These are phyloP conservation scores for Primulina huaijiensis DNA, from an alignment of 257 asterid genomes.

Conservation along the genomic window DNA sequence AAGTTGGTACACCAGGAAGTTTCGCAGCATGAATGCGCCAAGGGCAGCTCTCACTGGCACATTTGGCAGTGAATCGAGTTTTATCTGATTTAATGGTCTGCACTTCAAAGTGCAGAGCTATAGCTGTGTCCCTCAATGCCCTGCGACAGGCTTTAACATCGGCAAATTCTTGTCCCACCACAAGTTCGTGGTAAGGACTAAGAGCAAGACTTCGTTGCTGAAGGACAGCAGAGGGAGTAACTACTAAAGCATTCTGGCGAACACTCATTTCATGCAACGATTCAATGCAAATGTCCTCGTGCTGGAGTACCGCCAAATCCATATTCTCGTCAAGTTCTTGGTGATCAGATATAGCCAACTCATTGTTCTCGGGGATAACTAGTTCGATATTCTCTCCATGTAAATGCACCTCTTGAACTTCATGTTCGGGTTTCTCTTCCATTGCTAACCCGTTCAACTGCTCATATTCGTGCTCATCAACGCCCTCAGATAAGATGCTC, in stretches of 20 bases:
- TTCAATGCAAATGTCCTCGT: constrained; percentile 55
- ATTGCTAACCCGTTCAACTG: constrained; percentile 44
- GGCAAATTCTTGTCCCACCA: constrained; percentile 91
- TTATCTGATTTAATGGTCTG: constrained; percentile 90
- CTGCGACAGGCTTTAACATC: constrained; percentile 91
- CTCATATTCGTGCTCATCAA: constrained; percentile 49
- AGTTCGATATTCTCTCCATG: constrained; percentile 48
- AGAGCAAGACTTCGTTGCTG: constrained; percentile 67
- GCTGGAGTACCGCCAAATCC: constrained; percentile 67
- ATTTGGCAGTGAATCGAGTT: constrained; percentile 89
- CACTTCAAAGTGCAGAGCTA: constrained; percentile 90
- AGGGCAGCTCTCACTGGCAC: constrained; percentile 86
- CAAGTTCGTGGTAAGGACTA: constrained; percentile 64
- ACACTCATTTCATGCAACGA: constrained; percentile 47
- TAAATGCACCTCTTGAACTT: constrained; percentile 43
- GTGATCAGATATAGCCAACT: constrained; percentile 45
- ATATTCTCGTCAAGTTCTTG: constrained; percentile 69
- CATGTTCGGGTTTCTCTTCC: constrained; percentile 64
- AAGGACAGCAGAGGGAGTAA: constrained; percentile 61
- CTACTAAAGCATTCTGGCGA: constrained; percentile 44
- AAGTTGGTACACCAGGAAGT: constrained; percentile 93
- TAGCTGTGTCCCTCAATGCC: constrained; percentile 90
- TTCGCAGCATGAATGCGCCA: constrained; percentile 98
- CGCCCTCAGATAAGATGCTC: constrained; percentile 37
- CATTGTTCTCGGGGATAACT: constrained; percentile 56